phyloP scores from a whole-genome alignment of 805 yeast species.

The Ogataea trehaloabstinens region DNA sequence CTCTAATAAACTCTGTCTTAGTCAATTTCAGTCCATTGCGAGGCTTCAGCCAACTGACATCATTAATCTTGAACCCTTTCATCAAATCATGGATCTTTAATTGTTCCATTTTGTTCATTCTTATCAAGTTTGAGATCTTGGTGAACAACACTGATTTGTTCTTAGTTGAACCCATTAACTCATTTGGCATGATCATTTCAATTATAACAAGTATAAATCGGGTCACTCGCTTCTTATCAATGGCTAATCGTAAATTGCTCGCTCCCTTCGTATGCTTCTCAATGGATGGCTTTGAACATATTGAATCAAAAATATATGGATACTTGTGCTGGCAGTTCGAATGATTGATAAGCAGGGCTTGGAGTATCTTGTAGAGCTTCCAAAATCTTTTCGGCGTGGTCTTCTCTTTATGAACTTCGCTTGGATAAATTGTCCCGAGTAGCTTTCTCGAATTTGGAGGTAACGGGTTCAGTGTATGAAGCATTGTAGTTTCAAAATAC shows the following conservation, averaged over 20 bases:
- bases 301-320: slow-evolving; percentile 33
- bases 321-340: slow-evolving; percentile 29
- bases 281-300: slow-evolving; percentile 25
- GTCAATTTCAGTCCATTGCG: slow-evolving; percentile 26
- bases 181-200: slow-evolving; percentile 49
- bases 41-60: slow-evolving; percentile 56
- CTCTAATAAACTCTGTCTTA: slow-evolving; percentile 40
- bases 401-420: slow-evolving; percentile 9
- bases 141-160: slow-evolving; percentile 45
- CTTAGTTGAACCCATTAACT: slow-evolving; percentile 48
- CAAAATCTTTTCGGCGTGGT: slow-evolving; percentile 24
- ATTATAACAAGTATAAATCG: slow-evolving; percentile 42
- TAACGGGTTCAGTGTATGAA: slow-evolving; percentile 22
- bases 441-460: slow-evolving; percentile 13
- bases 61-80: slow-evolving; percentile 37
- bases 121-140: slow-evolving; percentile 37
- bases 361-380: slow-evolving; percentile 20
- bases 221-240: slow-evolving; percentile 35
- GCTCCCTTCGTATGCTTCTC: neutral
- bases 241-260: slow-evolving; percentile 33
- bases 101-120: slow-evolving; percentile 36
- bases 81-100: slow-evolving; percentile 34
- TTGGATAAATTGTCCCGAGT: slow-evolving; percentile 10
- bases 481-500: slow-evolving; percentile 20
- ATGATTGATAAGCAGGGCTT: slow-evolving; percentile 34